These are phyloP conservation scores for Leonotis leonurus DNA, from an alignment of 257 asterid genomes.

Conservation along the genomic window DNA sequence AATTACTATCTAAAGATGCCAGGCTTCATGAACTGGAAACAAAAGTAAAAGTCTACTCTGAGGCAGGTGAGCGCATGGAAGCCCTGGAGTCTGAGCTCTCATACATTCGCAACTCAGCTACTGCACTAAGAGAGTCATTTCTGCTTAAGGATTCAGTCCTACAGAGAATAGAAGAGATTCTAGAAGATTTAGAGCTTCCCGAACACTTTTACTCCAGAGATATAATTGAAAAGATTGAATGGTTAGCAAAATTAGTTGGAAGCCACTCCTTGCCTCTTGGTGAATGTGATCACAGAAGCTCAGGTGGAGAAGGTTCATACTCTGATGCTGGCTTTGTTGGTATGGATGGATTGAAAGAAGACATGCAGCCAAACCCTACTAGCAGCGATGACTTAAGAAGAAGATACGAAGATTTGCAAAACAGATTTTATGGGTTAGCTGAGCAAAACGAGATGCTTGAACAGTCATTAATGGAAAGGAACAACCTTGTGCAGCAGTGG, in stretches of 20 bases:
- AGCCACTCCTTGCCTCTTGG: constrained; percentile 41
- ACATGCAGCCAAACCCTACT: constrained; percentile 38
- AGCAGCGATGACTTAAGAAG: constrained; percentile 55
- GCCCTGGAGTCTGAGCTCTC: constrained; percentile 97
- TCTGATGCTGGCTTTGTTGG: constrained; percentile 58
- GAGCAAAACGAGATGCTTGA: constrained; percentile 99
- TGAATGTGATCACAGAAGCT: constrained; percentile 67
- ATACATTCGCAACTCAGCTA: constrained; percentile 93
- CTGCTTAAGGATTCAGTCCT: constrained; percentile 92
- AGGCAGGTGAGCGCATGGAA: constrained; percentile 99
- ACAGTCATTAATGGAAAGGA: constrained; percentile 88
- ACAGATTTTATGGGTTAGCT: constrained; percentile 82
- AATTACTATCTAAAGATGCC: constrained; percentile 62
- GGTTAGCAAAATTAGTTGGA: constrained; percentile 76
- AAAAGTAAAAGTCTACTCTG: constrained; percentile 74
- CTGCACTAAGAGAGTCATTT: constrained; percentile 93
- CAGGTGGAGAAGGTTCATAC: constrained; percentile 48
- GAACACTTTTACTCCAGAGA: constrained; percentile 82
- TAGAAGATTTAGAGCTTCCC: constrained; percentile 92
- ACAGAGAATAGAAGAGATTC: constrained; percentile 92
- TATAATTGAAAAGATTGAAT: constrained; percentile 79
- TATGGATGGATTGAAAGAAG: constrained; percentile 62
- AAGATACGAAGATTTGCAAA: constrained; percentile 78
- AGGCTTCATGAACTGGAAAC: constrained; percentile 75
- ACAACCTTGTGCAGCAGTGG: constrained; percentile 84